A percentile compares a stretch with the other conserved stretches of the same genome.
phyloP scores from a whole-genome alignment of 805 yeast genomes.

The Phaffomyces thermotolerans region DNA sequence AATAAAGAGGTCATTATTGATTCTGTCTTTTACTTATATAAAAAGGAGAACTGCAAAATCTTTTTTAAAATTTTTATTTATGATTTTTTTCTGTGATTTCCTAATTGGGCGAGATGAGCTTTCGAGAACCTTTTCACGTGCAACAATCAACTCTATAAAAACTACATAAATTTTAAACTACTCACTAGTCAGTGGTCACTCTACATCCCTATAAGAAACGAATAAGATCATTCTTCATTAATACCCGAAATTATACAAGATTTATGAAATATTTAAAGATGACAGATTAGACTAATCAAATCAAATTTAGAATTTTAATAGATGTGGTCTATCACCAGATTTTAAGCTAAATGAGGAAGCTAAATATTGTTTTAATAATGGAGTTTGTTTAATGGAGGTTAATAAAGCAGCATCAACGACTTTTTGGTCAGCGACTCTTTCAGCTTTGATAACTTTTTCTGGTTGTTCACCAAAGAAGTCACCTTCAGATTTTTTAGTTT shows the following conservation, averaged over 20 bases:
- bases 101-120: conserved; percentile 17
- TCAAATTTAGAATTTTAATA: conserved; percentile 79
- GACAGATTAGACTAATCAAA: conserved; percentile 1
- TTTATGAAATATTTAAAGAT: conserved; percentile 6
- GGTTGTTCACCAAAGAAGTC: conserved; percentile 79
- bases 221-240: conserved; percentile 15
- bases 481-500: conserved; percentile 83
- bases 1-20: conserved; percentile 56
- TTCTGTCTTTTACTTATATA: not conserved
- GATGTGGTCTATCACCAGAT: conserved; percentile 98
- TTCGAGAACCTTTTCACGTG: not conserved
- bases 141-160: no score
- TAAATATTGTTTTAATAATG: conserved; percentile 94
- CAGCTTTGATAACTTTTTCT: conserved; percentile 85
- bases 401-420: conserved; percentile 87
- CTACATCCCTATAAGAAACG: conserved; percentile 14
- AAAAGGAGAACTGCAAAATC: not conserved
- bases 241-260: conserved; percentile 22
- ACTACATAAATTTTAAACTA: no score
- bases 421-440: conserved; percentile 97
- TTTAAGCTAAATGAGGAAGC: conserved; percentile 92
- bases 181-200: not conserved
- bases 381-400: conserved; percentile 92
- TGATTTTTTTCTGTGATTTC: conserved; percentile 21
- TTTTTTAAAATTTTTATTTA: conserved; percentile 4